Evolutionary conservation across 257 asterid genomes (phyloP).

Genomic region (Mitragyna speciosa): DNA sequence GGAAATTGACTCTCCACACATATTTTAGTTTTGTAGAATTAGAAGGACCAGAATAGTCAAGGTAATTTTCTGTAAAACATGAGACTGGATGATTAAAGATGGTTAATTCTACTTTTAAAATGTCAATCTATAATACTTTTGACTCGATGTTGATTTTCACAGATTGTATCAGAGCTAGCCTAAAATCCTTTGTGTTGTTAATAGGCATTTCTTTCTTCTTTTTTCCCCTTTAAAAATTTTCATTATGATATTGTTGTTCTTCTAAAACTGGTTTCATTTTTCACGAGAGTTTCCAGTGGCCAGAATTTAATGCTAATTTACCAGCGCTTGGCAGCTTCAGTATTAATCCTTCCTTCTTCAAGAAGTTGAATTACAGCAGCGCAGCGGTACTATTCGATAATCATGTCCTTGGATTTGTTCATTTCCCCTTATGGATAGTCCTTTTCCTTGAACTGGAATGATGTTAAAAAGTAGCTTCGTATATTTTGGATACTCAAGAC

Average conservation of each 20-base stretch:
- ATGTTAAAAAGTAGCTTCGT: not conserved
- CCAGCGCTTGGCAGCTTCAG: conserved; percentile 67
- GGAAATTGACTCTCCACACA: not conserved
- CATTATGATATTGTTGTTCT: not conserved
- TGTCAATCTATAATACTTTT: not conserved
- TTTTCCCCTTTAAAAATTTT: not conserved
- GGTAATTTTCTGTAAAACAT: not conserved
- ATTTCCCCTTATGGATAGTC: not conserved
- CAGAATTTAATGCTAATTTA: conserved; percentile 63
- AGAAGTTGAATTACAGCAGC: conserved; percentile 76
- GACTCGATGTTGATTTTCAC: not conserved
- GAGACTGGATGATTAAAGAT: not conserved
- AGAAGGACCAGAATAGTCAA: not conserved
- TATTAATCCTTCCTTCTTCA: conserved; percentile 77
- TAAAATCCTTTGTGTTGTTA: not conserved
- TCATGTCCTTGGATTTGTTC: conserved; percentile 2
- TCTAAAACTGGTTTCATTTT: conserved; percentile 19
- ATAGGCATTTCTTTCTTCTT: not conserved
- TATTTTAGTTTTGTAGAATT: not conserved
- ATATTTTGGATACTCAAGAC: conserved; percentile 6
- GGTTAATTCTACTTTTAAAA: not conserved
- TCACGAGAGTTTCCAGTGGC: conserved; percentile 64
- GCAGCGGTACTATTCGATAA: conserved; percentile 59
- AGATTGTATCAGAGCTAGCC: not conserved
- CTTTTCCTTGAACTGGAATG: not conserved